Conservation (phyloP, 1,139 yeast species). For the Pichia sorboxylosa region DNA sequence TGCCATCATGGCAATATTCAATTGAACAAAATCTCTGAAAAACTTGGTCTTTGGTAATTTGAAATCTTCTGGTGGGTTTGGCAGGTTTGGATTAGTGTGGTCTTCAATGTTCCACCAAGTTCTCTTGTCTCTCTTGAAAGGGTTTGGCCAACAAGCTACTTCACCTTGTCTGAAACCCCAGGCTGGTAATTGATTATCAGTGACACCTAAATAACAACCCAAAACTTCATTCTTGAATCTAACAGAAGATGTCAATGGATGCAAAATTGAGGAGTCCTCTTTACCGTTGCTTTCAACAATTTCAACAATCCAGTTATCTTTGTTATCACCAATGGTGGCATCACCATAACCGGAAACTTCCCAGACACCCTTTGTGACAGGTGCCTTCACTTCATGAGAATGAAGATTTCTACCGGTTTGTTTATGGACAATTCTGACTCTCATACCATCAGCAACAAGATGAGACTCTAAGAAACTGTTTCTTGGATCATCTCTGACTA, state of each 20-base stretch:
- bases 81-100: constrained; percentile 66
- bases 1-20: constrained; percentile 98
- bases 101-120: constrained; percentile 98
- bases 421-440: constrained; percentile 68
- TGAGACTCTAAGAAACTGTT: constrained; percentile 42
- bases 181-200: constrained; percentile 72
- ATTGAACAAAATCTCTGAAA: constrained; percentile 78
- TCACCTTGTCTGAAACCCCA: constrained; percentile 99
- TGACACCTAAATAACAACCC: constrained; percentile 79
- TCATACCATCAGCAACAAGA: constrained; percentile 59
- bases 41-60: constrained; percentile 74
- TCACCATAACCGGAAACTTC: constrained; percentile 96
- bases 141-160: constrained; percentile 70
- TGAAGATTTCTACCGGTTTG: constrained; percentile 84
- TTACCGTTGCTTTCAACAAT: constrained; percentile 63
- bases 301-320: constrained; percentile 92
- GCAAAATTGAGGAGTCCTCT: constrained; percentile 59
- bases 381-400: constrained; percentile 75
- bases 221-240: constrained; percentile 58
- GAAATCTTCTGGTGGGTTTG: constrained; percentile 62
- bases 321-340: constrained; percentile 70
- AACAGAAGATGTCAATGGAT: constrained; percentile 79
- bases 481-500: constrained; percentile 51
- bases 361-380: constrained; percentile 53
- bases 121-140: constrained; percentile 77